These are phyloP conservation scores for Moelleriella libera DNA, from an alignment of 2,329 filamentous ascomycete species.

Conservation along the genomic window DNA sequence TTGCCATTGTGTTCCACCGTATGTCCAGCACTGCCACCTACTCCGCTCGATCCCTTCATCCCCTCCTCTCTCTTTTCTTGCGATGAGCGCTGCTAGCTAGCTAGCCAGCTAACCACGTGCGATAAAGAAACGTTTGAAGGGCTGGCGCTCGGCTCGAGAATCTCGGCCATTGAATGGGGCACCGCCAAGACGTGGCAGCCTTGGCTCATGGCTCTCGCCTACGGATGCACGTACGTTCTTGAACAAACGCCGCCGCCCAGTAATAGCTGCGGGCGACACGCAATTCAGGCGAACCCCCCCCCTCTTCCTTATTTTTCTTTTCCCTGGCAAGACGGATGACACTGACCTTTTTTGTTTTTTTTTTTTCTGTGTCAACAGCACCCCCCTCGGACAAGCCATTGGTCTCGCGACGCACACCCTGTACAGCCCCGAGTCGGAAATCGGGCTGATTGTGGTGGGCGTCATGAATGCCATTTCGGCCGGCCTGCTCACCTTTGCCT, in stretches of 20 bases:
- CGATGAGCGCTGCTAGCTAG: no score
- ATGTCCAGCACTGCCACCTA: background rate
- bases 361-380: constrained; percentile 14
- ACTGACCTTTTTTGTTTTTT: background rate
- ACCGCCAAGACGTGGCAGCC: constrained; percentile 25
- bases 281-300: no score
- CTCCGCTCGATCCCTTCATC: background rate
- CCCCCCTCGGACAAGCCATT: constrained; percentile 60
- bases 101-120: no score
- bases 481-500: constrained; percentile 57
- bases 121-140: constrained; percentile 31
- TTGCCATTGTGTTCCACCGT: constrained; percentile 65
- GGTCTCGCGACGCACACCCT: constrained; percentile 55
- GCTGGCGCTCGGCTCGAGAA: constrained; percentile 49
- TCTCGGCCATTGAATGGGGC: constrained; percentile 37
- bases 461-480: constrained; percentile 63
- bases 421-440: constrained; percentile 52
- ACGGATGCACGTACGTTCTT: constrained; percentile 28
- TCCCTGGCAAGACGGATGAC: no score
- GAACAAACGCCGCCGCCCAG: no score
- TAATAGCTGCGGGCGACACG: no score
- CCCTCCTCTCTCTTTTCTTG: background rate
- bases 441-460: constrained; percentile 55
- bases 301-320: no score
- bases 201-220: constrained; percentile 43